phyloP scores from a whole-genome alignment of 148 eudicot genomes.

The Cornus suecica region DNA sequence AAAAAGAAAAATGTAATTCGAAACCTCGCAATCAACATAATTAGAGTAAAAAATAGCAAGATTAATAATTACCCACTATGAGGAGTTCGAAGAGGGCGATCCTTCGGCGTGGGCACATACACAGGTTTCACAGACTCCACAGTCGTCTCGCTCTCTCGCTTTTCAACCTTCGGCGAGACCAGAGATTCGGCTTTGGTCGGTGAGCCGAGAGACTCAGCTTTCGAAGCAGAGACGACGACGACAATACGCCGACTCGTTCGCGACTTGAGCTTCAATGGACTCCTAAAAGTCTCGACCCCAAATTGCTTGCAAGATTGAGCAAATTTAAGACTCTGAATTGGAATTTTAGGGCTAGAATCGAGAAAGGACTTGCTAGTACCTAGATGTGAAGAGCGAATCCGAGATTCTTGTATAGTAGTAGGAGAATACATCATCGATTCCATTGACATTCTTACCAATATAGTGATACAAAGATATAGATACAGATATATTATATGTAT shows the following conservation, averaged over 20 bases:
- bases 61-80: conserved; percentile 73
- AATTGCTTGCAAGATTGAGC: background rate
- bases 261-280: background rate
- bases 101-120: conserved; percentile 61
- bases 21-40: background rate
- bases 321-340: background rate
- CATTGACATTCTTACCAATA: conserved; percentile 7
- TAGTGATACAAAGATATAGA: too few species aligned
- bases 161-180: background rate
- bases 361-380: background rate
- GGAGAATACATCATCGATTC: conserved; percentile 1
- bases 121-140: conserved; percentile 31
- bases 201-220: background rate
- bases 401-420: background rate
- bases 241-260: background rate
- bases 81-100: conserved; percentile 72
- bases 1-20: background rate
- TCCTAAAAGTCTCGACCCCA: background rate
- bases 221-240: background rate
- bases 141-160: background rate
- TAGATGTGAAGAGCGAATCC: background rate
- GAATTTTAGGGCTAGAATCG: background rate
- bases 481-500: too few species aligned
- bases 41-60: background rate
- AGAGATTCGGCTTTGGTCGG: conserved; percentile 7